Conservation (phyloP, 306 rosid species). For the Pterocarpus macrocarpus region DNA sequence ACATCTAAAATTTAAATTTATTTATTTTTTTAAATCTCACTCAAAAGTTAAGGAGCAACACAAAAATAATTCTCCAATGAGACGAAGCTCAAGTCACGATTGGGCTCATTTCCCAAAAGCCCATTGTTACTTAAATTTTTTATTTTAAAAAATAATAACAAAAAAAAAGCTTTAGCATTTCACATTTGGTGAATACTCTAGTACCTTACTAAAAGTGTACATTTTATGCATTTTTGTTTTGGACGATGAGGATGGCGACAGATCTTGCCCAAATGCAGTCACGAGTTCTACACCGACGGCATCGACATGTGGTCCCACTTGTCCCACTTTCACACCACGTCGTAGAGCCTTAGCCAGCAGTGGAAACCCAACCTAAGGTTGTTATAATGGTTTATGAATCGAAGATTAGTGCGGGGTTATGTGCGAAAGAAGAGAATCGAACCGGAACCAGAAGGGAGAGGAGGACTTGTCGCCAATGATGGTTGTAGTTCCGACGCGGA, state of each 20-base stretch:
- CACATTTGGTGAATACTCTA: too few relatives aligned
- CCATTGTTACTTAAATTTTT: too few relatives aligned
- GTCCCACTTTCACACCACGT: slow-evolving; percentile 84
- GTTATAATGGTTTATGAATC: slow-evolving; percentile 43
- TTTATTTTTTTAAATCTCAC: too few relatives aligned
- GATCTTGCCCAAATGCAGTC: slow-evolving; percentile 72
- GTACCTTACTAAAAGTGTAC: too few relatives aligned
- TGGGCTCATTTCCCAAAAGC: too few relatives aligned
- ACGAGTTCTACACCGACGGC: slow-evolving; percentile 74
- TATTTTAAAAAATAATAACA: too few relatives aligned
- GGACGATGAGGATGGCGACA: slow-evolving; percentile 53
- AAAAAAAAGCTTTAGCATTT: too few relatives aligned
- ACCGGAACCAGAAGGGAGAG: slow-evolving; percentile 19
- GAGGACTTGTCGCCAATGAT: slow-evolving; percentile 60
- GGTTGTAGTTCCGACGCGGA: slow-evolving; percentile 69
- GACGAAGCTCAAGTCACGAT: too few relatives aligned
- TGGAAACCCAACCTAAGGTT: slow-evolving; percentile 28
- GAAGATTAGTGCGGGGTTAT: slow-evolving; percentile 57
- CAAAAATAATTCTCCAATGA: too few relatives aligned
- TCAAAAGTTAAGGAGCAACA: too few relatives aligned
- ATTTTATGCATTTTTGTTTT: too few relatives aligned
- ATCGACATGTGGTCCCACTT: slow-evolving; percentile 96
- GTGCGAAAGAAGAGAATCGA: slow-evolving; percentile 6
- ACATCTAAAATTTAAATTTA: too few relatives aligned
- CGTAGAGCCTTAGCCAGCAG: slow-evolving; percentile 54